These are phyloP conservation scores for Candida alai DNA, from an alignment of 805 yeast species.

Conservation along the genomic window DNA sequence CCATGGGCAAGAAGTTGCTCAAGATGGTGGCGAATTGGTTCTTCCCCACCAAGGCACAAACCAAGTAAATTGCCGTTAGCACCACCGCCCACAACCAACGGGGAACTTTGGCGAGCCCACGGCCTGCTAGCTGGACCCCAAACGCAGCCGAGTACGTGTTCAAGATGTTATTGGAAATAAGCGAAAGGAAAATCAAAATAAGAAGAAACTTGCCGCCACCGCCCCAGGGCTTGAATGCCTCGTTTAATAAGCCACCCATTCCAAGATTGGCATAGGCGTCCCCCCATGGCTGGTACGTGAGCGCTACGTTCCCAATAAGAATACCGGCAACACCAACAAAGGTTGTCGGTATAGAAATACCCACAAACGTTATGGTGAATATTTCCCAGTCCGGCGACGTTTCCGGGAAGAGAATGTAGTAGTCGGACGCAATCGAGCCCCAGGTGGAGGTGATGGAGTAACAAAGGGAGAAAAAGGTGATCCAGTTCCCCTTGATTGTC, in stretches of 20 bases:
- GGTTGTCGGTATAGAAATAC: slow-evolving; percentile 66
- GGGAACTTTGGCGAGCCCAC: slow-evolving; percentile 56
- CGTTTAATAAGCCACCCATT: slow-evolving; percentile 69
- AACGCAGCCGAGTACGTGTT: slow-evolving; percentile 82
- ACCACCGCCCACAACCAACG: slow-evolving; percentile 73
- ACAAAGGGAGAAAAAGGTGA: slow-evolving; percentile 67
- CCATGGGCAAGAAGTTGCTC: slow-evolving; percentile 83
- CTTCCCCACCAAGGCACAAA: slow-evolving; percentile 73
- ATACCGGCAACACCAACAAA: slow-evolving; percentile 75
- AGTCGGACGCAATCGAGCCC: slow-evolving; percentile 86
- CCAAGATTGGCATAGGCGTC: slow-evolving; percentile 55
- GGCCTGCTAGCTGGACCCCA: slow-evolving; percentile 63
- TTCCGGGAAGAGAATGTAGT: slow-evolving; percentile 78
- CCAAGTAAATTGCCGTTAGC: slow-evolving; percentile 59
- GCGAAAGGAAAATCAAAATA: slow-evolving; percentile 64
- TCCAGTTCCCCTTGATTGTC: slow-evolving; percentile 61
- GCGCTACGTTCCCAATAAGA: slow-evolving; percentile 65
- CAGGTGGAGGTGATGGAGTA: slow-evolving; percentile 83
- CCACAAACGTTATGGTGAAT: slow-evolving; percentile 60
- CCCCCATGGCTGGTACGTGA: slow-evolving; percentile 52
- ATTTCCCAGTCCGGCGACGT: slow-evolving; percentile 52
- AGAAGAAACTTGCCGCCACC: slow-evolving; percentile 75
- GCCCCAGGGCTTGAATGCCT: slow-evolving; percentile 69
- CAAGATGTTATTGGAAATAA: slow-evolving; percentile 77
- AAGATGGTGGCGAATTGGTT: slow-evolving; percentile 67